phyloP scores from a whole-genome alignment of 305 asterid species.

The Solanum aculeatissimum region DNA sequence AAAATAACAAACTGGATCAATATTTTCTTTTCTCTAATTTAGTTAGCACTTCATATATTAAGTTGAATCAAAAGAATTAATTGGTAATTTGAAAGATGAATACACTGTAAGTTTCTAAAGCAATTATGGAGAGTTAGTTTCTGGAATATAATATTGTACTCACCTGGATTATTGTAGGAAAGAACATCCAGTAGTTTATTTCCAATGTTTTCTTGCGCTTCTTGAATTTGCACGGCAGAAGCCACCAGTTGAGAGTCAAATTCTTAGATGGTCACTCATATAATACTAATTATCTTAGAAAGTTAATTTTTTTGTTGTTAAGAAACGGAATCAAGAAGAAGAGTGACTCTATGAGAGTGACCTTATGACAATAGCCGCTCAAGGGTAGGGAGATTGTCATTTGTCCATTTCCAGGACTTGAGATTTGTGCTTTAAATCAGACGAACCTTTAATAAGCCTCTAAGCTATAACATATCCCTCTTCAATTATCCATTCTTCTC shows the following conservation, averaged over 20 bases:
- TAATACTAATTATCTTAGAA: background rate
- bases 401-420: background rate
- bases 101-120: background rate
- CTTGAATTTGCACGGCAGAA: background rate
- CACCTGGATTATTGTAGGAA: background rate
- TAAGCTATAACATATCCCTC: background rate
- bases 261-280: background rate
- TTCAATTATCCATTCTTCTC: background rate
- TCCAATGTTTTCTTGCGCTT: background rate
- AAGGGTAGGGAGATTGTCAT: too few species aligned
- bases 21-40: background rate
- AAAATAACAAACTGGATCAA: background rate
- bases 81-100: background rate
- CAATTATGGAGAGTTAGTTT: background rate
- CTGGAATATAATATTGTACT: too few species aligned
- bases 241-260: background rate
- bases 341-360: too few species aligned
- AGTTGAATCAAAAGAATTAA: background rate
- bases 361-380: too few species aligned
- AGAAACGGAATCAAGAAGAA: too few species aligned
- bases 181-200: background rate
- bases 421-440: background rate
- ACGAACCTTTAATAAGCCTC: too few species aligned
- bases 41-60: background rate
- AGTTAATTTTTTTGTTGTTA: background rate